Evolutionary conservation across 371 early-diverging fungal species (phyloP), one percentile per base, ranked within the genome.

Genomic region (Mortierella sp.): DNA sequence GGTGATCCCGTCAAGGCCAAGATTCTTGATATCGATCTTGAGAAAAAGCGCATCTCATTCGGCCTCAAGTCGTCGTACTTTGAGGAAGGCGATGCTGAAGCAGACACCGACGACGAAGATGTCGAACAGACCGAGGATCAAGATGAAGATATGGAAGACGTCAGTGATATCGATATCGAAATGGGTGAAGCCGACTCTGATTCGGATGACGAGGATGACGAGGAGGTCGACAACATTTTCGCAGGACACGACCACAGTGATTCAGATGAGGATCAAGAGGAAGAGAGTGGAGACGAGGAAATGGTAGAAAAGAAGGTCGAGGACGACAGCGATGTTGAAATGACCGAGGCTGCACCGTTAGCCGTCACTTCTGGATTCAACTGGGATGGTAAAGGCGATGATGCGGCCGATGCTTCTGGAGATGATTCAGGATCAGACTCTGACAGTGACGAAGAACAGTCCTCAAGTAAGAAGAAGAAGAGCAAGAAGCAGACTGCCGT

Each of bases 61-160:
- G 90, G 94, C 42, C 82, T 94, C 49, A 93, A 92, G 83, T 82
- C 92, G 2, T 89, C 91, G 16, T 90, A 91, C 80, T 94, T 94
- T 82, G 84, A 82, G 80, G 82, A 85, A 39, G 79, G 78, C 21
- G 84, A 74, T 34, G 80, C 79, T 19, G 81, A 84, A 16, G 72
- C 64, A 3, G 76, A 72, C 19, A 82, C 82, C 13, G 79, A 72
- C n/a, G 85, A 85, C 27, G 82, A 78, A 12, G 83, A 71, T 38
- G 80, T 55, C 14, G 80, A 30, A 0, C 58, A 30, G n/a, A 57
- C 48, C 8, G 73, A 81, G 12, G 81, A 76, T 45, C 59, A 41
- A 16, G 70, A 76, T 45, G 63, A 41, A 16, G 70, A 62, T 23
- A 76, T 73, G 45, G 80, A 71, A 48, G 68, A 38, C 16, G 61